Evolutionary conservation across 345 rosid genomes (phyloP).

Genomic region (Limnanthes douglasii): DNA sequence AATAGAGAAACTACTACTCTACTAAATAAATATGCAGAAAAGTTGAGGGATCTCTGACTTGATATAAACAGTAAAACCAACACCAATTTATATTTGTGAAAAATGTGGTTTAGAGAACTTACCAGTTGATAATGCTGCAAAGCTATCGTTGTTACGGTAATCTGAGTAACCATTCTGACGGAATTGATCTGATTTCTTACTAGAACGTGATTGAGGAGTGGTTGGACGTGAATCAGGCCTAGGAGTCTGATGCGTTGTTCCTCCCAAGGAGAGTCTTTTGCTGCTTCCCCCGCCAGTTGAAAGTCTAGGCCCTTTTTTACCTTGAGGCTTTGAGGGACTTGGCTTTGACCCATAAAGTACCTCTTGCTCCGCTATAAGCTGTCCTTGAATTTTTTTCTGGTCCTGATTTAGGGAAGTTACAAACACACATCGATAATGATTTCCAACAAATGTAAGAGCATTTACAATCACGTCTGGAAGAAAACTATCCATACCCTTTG

Average conservation of each 20-base stretch:
- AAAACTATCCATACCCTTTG: conserved; percentile 35
- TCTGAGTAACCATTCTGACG: conserved; percentile 20
- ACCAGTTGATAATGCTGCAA: conserved; percentile 45
- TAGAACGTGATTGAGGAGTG: no score
- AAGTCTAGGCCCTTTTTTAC: conserved; percentile 59
- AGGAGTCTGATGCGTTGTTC: conserved; percentile 51
- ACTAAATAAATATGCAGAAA: no score
- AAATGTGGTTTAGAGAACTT: conserved; percentile 9
- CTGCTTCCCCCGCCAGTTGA: conserved; percentile 65
- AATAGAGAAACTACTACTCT: no score
- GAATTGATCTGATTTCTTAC: conserved; percentile 37
- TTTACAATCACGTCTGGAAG: neutral
- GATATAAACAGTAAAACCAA: neutral
- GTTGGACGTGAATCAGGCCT: no score
- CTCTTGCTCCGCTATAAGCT: conserved; percentile 86
- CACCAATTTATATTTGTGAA: neutral
- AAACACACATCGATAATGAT: no score
- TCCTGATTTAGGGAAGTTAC: conserved; percentile 33
- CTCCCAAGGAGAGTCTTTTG: conserved; percentile 72
- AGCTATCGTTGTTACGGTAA: conserved; percentile 27
- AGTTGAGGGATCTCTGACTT: neutral
- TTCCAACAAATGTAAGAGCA: neutral
- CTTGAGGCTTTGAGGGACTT: conserved; percentile 77
- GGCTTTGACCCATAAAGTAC: conserved; percentile 91
- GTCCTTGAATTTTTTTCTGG: conserved; percentile 96